phyloP scores from a whole-genome alignment of 176 grass and related monocot species.

The Oryza brachyantha region DNA sequence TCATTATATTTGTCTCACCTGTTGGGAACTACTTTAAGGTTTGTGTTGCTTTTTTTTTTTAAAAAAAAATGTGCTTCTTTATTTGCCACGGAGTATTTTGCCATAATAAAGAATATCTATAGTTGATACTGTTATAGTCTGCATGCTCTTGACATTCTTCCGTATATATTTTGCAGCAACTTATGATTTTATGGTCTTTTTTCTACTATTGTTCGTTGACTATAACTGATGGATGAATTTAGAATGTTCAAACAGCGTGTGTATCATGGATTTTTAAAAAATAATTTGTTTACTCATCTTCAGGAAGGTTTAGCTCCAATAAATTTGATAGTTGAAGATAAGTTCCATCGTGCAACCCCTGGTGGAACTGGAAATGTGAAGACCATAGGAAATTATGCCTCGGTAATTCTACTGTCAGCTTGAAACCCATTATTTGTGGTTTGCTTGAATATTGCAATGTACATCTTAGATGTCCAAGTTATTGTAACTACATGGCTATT shows the following conservation, averaged over 20 bases:
- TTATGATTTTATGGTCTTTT: neutral
- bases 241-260: neutral
- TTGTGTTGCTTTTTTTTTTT: neutral
- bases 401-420: constrained; percentile 54
- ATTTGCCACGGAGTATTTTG: neutral
- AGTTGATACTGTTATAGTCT: neutral
- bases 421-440: neutral
- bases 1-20: constrained; percentile 93
- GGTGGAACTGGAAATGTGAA: constrained; percentile 95
- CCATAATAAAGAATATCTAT: constrained; percentile 14
- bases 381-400: constrained; percentile 96
- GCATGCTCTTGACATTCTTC: neutral
- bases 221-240: neutral
- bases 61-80: neutral
- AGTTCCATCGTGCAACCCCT: constrained; percentile 77
- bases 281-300: constrained; percentile 1
- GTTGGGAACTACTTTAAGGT: constrained; percentile 99
- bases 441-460: constrained; percentile 1
- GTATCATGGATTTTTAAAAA: neutral
- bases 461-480: constrained; percentile 4
- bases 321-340: constrained; percentile 89
- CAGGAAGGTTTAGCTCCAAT: constrained; percentile 97
- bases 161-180: neutral
- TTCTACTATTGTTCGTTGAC: neutral
- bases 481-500: neutral